These are phyloP conservation scores for Fagopyrum homotropicum DNA, from an alignment of 148 eudicot species.

Conservation along the genomic window DNA sequence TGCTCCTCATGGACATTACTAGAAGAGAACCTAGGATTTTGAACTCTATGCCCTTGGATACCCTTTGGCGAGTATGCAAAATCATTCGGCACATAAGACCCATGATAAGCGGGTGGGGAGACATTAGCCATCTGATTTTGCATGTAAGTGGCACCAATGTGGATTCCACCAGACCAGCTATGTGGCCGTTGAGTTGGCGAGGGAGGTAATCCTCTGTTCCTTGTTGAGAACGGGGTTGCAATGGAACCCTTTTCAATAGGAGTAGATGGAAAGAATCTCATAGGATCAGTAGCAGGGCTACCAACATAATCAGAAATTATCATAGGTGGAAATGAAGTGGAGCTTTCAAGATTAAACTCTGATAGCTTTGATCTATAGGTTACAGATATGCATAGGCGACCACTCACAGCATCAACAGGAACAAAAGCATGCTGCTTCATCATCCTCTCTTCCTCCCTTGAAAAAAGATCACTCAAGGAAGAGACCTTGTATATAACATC, in stretches of 20 bases:
- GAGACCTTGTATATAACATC: slow-evolving; percentile 76
- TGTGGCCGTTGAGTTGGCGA: slow-evolving; percentile 73
- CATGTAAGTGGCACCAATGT: slow-evolving; percentile 28
- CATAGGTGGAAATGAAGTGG: slow-evolving; percentile 63
- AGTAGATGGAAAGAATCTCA: slow-evolving; percentile 63
- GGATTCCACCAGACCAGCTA: slow-evolving; percentile 85
- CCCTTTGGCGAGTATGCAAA: slow-evolving; percentile 41
- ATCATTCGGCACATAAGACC: slow-evolving; percentile 36
- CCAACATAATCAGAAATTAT: slow-evolving; percentile 93
- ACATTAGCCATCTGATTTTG: slow-evolving; percentile 39
- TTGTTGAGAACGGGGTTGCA: slow-evolving; percentile 40
- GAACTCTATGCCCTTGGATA: slow-evolving; percentile 48
- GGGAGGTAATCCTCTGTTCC: slow-evolving; percentile 42
- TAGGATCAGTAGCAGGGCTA: slow-evolving; percentile 82
- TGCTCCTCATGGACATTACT: slow-evolving; percentile 59
- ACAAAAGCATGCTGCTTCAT: slow-evolving; percentile 69
- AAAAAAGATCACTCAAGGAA: slow-evolving; percentile 66
- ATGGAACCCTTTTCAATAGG: slow-evolving; percentile 24
- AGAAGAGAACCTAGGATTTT: slow-evolving; percentile 30
- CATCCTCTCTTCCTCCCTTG: slow-evolving; percentile 58
- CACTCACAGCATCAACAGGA: slow-evolving; percentile 77
- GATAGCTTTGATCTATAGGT: slow-evolving; percentile 61
- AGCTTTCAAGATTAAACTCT: slow-evolving; percentile 55
- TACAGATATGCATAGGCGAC: slow-evolving; percentile 65
- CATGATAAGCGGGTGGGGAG: slow-evolving; percentile 47